Conservation (phyloP, 352 stramenopile genomes). For the Phytophthora pistaciae region DNA sequence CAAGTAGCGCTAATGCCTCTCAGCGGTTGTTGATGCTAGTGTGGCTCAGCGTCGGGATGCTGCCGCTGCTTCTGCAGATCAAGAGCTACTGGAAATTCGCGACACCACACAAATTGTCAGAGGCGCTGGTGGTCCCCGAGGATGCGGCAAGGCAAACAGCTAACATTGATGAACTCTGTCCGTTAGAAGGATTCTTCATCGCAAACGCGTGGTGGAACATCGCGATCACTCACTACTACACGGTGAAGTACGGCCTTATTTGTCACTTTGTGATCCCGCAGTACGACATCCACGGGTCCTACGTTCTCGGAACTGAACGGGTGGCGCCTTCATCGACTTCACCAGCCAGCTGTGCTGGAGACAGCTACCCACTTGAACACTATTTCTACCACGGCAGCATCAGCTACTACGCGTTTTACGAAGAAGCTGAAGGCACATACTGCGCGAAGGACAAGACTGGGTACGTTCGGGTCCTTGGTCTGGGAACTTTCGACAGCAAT, state of each 20-base stretch:
- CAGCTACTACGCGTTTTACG: constrained; percentile 26
- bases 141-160: background rate
- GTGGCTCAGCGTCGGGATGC: constrained; percentile 10
- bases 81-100: constrained; percentile 15
- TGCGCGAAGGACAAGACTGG: constrained; percentile 12
- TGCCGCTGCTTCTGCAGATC: constrained; percentile 8
- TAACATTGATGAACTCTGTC: constrained; percentile 10
- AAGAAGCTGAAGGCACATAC: constrained; percentile 15
- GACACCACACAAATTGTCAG: constrained; percentile 15
- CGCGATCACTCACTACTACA: constrained; percentile 13
- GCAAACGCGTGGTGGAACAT: constrained; percentile 27
- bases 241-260: background rate
- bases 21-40: constrained; percentile 5
- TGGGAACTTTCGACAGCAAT: constrained; percentile 23
- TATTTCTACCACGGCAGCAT: constrained; percentile 33
- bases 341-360: constrained; percentile 5
- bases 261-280: constrained; percentile 27
- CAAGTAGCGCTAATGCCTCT: background rate
- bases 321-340: background rate
- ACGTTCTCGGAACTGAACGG: background rate
- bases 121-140: background rate
- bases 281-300: constrained; percentile 28
- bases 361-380: constrained; percentile 14
- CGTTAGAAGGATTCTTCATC: constrained; percentile 15
- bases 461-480: constrained; percentile 14